phyloP scores from a whole-genome alignment of 257 asterid genomes.

The Penstemon davidsonii region DNA sequence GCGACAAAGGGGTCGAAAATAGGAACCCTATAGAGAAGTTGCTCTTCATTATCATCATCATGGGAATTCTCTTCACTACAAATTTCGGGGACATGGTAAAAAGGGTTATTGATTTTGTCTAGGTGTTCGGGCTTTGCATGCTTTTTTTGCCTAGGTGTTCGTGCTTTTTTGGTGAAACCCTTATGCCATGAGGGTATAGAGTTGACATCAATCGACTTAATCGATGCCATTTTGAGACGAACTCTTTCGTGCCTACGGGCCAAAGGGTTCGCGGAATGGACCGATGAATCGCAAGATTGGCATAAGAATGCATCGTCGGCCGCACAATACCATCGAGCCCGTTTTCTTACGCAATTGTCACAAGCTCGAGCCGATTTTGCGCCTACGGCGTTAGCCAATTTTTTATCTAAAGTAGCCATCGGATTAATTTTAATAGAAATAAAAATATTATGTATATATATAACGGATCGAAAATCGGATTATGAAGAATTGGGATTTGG shows the following conservation, averaged over 20 bases:
- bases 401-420: constrained; percentile 51
- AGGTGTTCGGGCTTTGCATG: constrained; percentile 21
- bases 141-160: constrained; percentile 56
- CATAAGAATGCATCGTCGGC: constrained; percentile 90
- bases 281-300: constrained; percentile 67
- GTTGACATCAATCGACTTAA: constrained; percentile 24
- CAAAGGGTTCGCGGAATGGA: constrained; percentile 77
- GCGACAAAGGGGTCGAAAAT: constrained; percentile 54
- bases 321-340: constrained; percentile 78
- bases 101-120: constrained; percentile 24
- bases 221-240: constrained; percentile 53
- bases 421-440: neutral
- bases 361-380: constrained; percentile 76
- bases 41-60: constrained; percentile 64
- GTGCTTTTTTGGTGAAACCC: constrained; percentile 68
- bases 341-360: constrained; percentile 57
- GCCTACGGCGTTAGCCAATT: constrained; percentile 53
- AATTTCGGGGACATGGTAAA: constrained; percentile 60
- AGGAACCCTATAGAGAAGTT: constrained; percentile 71
- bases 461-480: neutral
- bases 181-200: constrained; percentile 53
- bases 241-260: constrained; percentile 77
- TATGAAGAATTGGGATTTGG: neutral
- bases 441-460: neutral
- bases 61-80: constrained; percentile 54